Evolutionary conservation across 176 grass and related monocot genomes (phyloP).

Genomic region (Oryza meridionalis): DNA sequence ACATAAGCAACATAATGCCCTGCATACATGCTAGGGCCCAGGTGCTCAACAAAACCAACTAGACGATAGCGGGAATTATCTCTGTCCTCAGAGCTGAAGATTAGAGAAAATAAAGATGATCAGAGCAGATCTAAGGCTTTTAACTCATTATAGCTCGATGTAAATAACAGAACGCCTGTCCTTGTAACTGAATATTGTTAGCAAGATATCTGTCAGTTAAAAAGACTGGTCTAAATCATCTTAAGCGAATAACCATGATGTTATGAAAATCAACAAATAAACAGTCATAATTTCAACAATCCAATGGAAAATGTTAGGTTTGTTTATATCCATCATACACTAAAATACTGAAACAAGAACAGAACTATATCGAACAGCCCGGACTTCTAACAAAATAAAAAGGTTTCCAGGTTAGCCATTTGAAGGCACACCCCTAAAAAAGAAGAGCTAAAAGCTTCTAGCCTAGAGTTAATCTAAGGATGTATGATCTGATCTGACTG

Average conservation of each 20-base stretch:
- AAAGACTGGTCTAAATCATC: too few species aligned
- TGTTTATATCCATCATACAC: neutral
- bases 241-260: too few species aligned
- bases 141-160: neutral
- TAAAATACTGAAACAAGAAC: neutral
- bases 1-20: constrained; percentile 74
- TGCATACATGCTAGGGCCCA: neutral
- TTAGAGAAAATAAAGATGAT: neutral
- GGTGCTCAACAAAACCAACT: constrained; percentile 57
- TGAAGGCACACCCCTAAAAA: neutral
- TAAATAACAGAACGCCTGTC: neutral
- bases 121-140: neutral
- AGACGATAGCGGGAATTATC: constrained; percentile 38
- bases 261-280: neutral
- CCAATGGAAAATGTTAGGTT: neutral
- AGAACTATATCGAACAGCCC: neutral
- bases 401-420: neutral
- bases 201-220: neutral
- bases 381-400: neutral
- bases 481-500: too few species aligned
- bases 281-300: neutral
- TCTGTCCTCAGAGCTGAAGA: constrained; percentile 45
- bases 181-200: neutral
- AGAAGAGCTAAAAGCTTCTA: neutral
- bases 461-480: too few species aligned